Evolutionary conservation across 768 basidiomycete species (phyloP).

Genomic region (Suillus ampliporus): DNA sequence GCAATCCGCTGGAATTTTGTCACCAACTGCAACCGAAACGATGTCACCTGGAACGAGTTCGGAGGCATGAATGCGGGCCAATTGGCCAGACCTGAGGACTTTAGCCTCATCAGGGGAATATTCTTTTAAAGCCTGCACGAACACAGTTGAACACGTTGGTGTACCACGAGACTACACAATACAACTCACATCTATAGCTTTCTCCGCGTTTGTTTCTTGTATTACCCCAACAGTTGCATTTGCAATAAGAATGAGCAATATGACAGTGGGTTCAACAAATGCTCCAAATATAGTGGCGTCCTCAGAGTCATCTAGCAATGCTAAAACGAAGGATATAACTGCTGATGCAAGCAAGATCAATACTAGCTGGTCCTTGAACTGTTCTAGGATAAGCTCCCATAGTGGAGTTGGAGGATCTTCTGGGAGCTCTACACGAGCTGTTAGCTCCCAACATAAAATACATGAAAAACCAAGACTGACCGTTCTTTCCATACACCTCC

Average conservation of each 20-base stretch:
- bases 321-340: constrained; percentile 90
- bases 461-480: constrained; percentile 42
- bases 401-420: constrained; percentile 91
- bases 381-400: constrained; percentile 95
- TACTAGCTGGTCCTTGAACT: constrained; percentile 98
- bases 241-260: constrained; percentile 92
- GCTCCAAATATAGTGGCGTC: constrained; percentile 75
- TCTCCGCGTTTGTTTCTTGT: constrained; percentile 95
- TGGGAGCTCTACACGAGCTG: constrained; percentile 72
- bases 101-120: constrained; percentile 98
- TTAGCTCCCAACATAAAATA: neutral
- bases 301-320: constrained; percentile 80
- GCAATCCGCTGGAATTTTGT: constrained; percentile 96
- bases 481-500: constrained; percentile 86
- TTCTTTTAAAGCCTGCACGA: constrained; percentile 84
- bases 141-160: neutral
- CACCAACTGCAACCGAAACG: constrained; percentile 88
- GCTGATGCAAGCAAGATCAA: constrained; percentile 96
- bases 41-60: constrained; percentile 96
- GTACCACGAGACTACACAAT: neutral
- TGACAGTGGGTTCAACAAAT: constrained; percentile 95
- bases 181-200: constrained; percentile 89
- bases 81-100: constrained; percentile 74
- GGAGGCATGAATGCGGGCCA: constrained; percentile 79
- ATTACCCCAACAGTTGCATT: constrained; percentile 98